phyloP scores from a whole-genome alignment of 2,329 filamentous ascomycete genomes.

The Magnaporthiopsis incrustans region DNA sequence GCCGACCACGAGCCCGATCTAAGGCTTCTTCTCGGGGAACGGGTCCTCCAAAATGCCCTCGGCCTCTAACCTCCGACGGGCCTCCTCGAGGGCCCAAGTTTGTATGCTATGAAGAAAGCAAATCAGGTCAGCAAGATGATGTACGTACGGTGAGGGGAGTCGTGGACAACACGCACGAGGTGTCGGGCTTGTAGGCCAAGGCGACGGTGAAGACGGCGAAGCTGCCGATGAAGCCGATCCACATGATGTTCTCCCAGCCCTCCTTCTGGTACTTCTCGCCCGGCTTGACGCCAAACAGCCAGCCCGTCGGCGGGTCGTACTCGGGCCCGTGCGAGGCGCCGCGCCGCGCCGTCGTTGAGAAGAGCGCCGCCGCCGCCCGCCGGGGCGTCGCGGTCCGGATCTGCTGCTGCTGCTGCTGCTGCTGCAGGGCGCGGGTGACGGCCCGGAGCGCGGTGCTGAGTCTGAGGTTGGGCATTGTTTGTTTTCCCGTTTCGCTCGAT shows the following conservation, averaged over 20 bases:
- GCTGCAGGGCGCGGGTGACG: background rate
- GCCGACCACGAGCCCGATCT: background rate
- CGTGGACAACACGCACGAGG: conserved; percentile 63
- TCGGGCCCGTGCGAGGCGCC: conserved; percentile 58
- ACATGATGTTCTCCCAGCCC: conserved; percentile 87
- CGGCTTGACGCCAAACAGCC: conserved; percentile 90
- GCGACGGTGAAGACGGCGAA: conserved; percentile 66
- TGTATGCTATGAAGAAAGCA: conserved; percentile 63
- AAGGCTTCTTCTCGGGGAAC: conserved; percentile 48
- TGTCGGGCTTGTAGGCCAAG: conserved; percentile 96
- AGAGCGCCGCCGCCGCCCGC: conserved; percentile 7
- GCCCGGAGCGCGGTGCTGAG: conserved; percentile 3
- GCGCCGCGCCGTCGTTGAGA: conserved; percentile 22
- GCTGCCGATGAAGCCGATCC: conserved; percentile 76
- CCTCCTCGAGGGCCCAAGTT: conserved; percentile 98
- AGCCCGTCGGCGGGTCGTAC: conserved; percentile 85
- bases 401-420: conserved; percentile 1
- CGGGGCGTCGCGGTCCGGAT: conserved; percentile 7
- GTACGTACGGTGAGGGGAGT: background rate
- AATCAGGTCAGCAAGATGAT: too few species aligned
- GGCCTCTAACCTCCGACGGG: conserved; percentile 84
- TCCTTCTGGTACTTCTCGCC: conserved; percentile 94
- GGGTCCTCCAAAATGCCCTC: conserved; percentile 90
- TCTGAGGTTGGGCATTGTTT: conserved; percentile 5
- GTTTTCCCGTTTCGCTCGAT: background rate